Evolutionary conservation across 768 basidiomycete species (phyloP).

Genomic region (Mycena leptocephala): DNA sequence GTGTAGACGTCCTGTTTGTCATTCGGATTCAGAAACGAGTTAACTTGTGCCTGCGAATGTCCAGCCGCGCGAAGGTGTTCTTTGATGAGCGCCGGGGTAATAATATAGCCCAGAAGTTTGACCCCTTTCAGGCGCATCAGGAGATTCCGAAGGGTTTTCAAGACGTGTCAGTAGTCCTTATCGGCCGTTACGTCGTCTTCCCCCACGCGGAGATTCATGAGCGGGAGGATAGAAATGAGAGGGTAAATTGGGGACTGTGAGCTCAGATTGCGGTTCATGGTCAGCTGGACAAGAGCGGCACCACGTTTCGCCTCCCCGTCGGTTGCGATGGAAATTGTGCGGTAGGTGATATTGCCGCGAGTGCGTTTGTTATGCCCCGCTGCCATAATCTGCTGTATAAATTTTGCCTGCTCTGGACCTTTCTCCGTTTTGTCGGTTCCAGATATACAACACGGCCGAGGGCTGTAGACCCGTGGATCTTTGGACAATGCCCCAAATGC

Average conservation of each 20-base stretch:
- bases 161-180: not conserved
- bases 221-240: not conserved
- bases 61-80: not conserved
- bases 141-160: no score
- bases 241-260: not conserved
- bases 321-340: not conserved
- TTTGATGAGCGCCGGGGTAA: not conserved
- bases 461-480: conserved; percentile 11
- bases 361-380: no score
- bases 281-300: not conserved
- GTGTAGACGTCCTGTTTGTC: not conserved
- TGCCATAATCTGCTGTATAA: no score
- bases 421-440: no score
- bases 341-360: not conserved
- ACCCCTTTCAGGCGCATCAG: not conserved
- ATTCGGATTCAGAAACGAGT: not conserved
- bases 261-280: not conserved
- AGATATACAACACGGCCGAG: no score
- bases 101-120: not conserved
- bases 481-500: not conserved
- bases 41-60: not conserved
- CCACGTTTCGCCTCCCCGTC: conserved; percentile 13
- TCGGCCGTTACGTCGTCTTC: conserved; percentile 5
- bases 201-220: conserved; percentile 14
- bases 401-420: no score